Base-by-base conservation (phyloP, 768 basidiomycete species). In the Udeniomyces megalosporus region DNA sequence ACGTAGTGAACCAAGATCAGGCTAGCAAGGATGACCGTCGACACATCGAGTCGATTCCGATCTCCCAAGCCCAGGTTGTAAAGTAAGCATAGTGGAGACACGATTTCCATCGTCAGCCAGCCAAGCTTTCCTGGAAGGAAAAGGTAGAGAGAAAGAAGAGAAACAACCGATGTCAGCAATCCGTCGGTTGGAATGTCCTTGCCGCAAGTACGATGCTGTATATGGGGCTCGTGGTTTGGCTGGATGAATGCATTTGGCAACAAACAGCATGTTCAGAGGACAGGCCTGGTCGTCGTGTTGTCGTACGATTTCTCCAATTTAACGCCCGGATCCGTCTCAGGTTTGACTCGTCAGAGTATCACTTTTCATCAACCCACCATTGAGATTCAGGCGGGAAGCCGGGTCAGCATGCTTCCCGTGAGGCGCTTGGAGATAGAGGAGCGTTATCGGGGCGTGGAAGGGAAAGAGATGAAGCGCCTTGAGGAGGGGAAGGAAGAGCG, bases 91-190 rank as follows among this genome's bases (percentile, higher is more conserved):
- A 28, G 17, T 10, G 55, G 55, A 24, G 42, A 45, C 24, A 57
- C 55, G 55, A 57, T 45, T 38, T 57, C 55, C 55, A 57, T 57
- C 5, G 55, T 26, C 12, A 42, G 46, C 55, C 55, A 57, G 5
- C 42, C 55, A 29, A 46, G 29, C 28, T 57, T 57, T 5, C 55
- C 55, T 57, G 38, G 24, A 17, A 8, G 17, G 8, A 8, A 42
- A 8, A 42, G 17, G 17, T 42, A 5, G 12, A 46, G 17, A 42
- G 26, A 56, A 2, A 29, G 38, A 44, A 51, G 28, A 2, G 20
- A 20, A 45, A 22, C 38, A 3, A n/a, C 3, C 11, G 29, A 53
- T 8, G 15, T 35, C 50, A 52, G 50, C 8, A n/a, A n/a, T n/a
- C n/a, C n/a, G n/a, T n/a, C n/a, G n/a, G n/a, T n/a, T n/a, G n/a